Evolutionary conservation across 495 filamentous ascomycete genomes (phyloP), one percentile per base, ranked within the genome.

Genomic region (Xylaria telfairii): DNA sequence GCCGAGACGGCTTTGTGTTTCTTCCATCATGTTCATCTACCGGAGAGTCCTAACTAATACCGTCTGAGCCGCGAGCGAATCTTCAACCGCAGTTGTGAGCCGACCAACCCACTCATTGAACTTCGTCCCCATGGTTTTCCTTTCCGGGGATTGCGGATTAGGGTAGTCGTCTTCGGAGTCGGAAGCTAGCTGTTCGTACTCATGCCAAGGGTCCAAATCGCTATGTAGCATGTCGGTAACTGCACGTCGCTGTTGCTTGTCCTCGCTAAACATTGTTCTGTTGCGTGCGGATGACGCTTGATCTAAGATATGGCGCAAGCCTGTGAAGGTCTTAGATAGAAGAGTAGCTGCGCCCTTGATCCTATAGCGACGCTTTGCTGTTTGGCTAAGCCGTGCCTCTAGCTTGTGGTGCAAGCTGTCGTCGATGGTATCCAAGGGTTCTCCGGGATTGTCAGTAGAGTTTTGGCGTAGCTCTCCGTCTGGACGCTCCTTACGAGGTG

Each of bases 171-270:
- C 37, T 28, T 68, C 66, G 10, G 12, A 10, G 10, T 37, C 54
- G 54, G 54, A 68, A 26, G 47, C 66, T 5, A 61, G 39, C 19
- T 42, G 39, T 32, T 41, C 53, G 41, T 60, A 68, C 66, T 60
- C 54, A 42, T 68, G 54, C 66, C 66, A 61, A 4, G 66, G 41
- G n/a, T 37, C 37, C 3, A 30, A 42, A 17, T 68, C 34, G 42
- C 34, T 61, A 7, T 30, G 30, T 3, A 68, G 9, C 8, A 51
- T 47, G 4, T 60, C 41, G 7, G 15, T 41, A 41, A 49, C 26
- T 10, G 15, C 41, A 6, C 26, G 8, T 17, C 10, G 12, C 57
- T 62, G 41, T 24, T 17, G 8, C 21, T 68, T 56, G 2, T 28
- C 32, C 28, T 39, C 41, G 12, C 21, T 1, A n/a, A 41, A 49